Conservation (phyloP, 1,284 basidiomycete genomes). For the Ceraceosorus guamensis region DNA sequence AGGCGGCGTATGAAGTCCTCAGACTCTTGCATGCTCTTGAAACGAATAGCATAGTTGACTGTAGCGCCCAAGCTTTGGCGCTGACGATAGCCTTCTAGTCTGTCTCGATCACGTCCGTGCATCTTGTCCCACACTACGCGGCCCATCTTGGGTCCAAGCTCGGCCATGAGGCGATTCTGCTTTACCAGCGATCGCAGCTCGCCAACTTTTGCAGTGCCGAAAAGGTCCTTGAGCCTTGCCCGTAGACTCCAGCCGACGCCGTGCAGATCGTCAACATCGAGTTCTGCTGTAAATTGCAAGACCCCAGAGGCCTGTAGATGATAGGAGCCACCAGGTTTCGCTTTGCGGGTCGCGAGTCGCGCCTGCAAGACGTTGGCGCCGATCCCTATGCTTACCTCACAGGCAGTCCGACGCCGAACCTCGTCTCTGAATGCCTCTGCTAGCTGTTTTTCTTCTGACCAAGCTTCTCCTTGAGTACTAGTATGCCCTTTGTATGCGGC, state of each 20-base stretch:
- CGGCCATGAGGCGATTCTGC: constrained; percentile 49
- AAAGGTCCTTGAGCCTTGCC: constrained; percentile 57
- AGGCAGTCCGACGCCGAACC: constrained; percentile 68
- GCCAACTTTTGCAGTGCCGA: constrained; percentile 66
- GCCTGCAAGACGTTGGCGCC: constrained; percentile 85
- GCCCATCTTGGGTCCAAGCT: constrained; percentile 73
- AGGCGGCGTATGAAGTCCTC: constrained; percentile 51
- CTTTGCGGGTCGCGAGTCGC: constrained; percentile 77
- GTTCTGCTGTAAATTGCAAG: constrained; percentile 58
- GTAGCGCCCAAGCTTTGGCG: constrained; percentile 30
- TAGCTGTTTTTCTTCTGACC: constrained; percentile 50
- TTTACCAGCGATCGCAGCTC: constrained; percentile 49
- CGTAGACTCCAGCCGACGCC: constrained; percentile 64
- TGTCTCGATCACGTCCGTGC: constrained; percentile 71
- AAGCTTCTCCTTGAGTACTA: constrained; percentile 12
- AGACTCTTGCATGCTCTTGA: constrained; percentile 71
- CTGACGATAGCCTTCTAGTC: constrained; percentile 57
- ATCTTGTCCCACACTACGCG: constrained; percentile 75
- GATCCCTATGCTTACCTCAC: constrained; percentile 77
- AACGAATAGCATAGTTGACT: constrained; percentile 76
- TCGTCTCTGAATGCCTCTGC: constrained; percentile 73
- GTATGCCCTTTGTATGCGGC: constrained; percentile 3
- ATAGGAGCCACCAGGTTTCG: constrained; percentile 80
- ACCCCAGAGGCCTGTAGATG: constrained; percentile 61
- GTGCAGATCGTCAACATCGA: constrained; percentile 79